Evolutionary conservation across 1,284 basidiomycete genomes (phyloP), one percentile per base, ranked within the genome.

Genomic region (Pseudozyma sp.): DNA sequence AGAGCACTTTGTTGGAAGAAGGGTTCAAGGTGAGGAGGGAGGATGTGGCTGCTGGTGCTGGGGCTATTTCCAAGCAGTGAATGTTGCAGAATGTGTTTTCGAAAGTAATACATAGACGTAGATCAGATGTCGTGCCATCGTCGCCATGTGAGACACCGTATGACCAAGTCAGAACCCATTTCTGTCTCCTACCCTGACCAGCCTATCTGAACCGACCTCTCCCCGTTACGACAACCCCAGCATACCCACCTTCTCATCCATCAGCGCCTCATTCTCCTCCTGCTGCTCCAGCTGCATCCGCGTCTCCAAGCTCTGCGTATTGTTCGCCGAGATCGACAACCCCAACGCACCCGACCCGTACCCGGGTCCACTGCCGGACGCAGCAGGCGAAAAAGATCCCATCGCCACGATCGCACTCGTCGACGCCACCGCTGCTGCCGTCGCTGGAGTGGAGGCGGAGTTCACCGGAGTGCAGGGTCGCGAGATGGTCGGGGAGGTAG

Each of bases 1-100:
- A 87, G 75, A 42, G 75, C 10, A 72, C 82, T 45, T 71, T 86
- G 55, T 57, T 76, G 35, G 19, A 72, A 7, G 56, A 66, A 14
- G 79, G 78, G 14, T 81, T 78, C 62, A 63, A 63, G 37, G 56
- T 82, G 46, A 71, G 82, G 31, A 58, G 63, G 13, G 79, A 81
- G 37, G 61, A 62, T 16, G 69, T 73, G 19, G 68, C 55, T 5
- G 67, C 49, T 31, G 77, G 78, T 1, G 78, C 77, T 4, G 72
- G 75, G 0, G 63, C 65, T 29, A 76, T 74, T 46, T 64, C 72
- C 17, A 69, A 55, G 39, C 67, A 74, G 54, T 74, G 30, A 50
- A 42, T 24, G 24, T 24, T 24, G 24, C 24, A 24, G 24, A 24
- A 24, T 24, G 24, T 24, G 24, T 24, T 24, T 24, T 24, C 24